Conservation (phyloP, 1,284 basidiomycete species). For the Anthracocystis setariae region DNA sequence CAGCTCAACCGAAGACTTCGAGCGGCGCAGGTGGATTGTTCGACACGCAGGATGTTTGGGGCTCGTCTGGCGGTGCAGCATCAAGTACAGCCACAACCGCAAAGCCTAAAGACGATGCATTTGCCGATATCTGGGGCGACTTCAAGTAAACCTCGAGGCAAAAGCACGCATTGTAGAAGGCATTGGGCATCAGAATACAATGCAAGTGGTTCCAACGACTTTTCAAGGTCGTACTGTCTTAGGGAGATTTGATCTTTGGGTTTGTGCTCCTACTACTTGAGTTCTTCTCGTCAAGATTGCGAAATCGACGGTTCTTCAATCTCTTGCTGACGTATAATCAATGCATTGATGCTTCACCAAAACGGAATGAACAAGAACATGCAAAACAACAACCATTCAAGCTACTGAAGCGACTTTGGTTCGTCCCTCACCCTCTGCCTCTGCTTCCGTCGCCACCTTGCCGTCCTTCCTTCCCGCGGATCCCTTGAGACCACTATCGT, state of each 20-base stretch:
- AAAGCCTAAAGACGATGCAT: conserved; percentile 56
- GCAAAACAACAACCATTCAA: not conserved
- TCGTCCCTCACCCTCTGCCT: not conserved
- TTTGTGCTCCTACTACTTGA: no score
- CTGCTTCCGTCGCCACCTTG: not conserved
- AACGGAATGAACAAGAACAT: not conserved
- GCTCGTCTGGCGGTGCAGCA: conserved; percentile 7
- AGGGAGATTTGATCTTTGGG: no score
- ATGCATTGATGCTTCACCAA: no score
- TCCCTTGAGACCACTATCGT: not conserved
- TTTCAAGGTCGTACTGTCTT: not conserved
- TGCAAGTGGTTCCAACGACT: no score
- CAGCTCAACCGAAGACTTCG: not conserved
- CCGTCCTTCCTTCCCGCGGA: not conserved
- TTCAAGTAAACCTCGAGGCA: conserved; percentile 44
- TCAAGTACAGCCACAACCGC: conserved; percentile 2
- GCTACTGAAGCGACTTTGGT: not conserved
- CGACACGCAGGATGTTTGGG: conserved; percentile 60
- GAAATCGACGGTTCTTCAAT: no score
- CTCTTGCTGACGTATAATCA: no score
- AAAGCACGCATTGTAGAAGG: no score
- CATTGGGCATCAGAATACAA: no score
- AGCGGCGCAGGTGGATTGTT: conserved; percentile 33
- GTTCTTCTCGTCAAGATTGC: no score
- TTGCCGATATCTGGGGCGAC: conserved; percentile 67